These are phyloP conservation scores for Aspergillus oerlinghausenensis DNA, from an alignment of 2,329 filamentous ascomycete species.

Conservation along the genomic window DNA sequence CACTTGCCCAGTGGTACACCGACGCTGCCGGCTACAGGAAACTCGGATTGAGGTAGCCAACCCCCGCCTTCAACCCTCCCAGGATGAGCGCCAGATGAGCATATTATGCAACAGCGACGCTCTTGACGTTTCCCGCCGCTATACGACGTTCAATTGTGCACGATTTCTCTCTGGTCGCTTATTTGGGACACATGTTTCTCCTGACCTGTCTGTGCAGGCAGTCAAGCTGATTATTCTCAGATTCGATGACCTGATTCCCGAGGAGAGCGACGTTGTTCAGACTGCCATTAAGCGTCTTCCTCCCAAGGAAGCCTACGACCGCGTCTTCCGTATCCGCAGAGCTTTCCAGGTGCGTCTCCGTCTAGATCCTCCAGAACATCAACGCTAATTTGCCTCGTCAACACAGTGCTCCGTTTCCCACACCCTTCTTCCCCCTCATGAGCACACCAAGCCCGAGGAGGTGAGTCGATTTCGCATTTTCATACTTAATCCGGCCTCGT, in stretches of 20 bases:
- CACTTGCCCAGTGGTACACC: constrained; percentile 82
- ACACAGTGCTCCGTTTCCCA: constrained; percentile 61
- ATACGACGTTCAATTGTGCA: neutral
- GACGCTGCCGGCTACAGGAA: constrained; percentile 88
- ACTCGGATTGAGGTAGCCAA: constrained; percentile 76
- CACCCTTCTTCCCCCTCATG: constrained; percentile 58
- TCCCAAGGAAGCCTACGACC: constrained; percentile 89
- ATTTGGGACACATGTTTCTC: constrained; percentile 4
- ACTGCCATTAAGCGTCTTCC: constrained; percentile 85
- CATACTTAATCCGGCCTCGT: constrained; percentile 9
- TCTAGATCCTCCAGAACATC: constrained; percentile 3
- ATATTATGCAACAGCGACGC: neutral
- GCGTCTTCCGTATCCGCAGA: constrained; percentile 93
- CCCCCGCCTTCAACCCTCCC: constrained; percentile 12
- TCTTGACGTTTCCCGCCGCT: neutral
- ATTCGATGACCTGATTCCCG: constrained; percentile 89
- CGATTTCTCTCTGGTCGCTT: constrained; percentile 3
- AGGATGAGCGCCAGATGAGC: constrained; percentile 10
- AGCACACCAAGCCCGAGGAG: constrained; percentile 65
- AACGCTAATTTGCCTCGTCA: constrained; percentile 17
- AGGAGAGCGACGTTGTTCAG: constrained; percentile 84
- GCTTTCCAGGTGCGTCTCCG: constrained; percentile 71
- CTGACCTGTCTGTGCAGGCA: neutral
- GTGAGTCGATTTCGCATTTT: constrained; percentile 41
- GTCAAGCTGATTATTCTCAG: constrained; percentile 45